Evolutionary conservation across 306 rosid species (phyloP), one percentile per base, ranked within the genome.

Genomic region (Luffa acutangula): DNA sequence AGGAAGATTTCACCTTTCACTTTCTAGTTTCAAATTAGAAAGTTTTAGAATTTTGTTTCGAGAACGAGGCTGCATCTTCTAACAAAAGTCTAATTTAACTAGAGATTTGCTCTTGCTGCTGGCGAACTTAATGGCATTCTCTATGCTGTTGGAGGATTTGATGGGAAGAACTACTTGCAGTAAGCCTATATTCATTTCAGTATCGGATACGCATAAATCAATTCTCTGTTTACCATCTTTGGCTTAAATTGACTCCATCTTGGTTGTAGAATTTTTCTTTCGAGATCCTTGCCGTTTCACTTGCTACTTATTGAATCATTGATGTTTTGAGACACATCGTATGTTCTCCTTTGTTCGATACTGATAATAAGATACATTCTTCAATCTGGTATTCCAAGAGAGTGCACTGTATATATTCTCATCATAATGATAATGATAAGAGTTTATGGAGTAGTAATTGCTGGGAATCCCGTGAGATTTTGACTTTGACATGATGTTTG

Each of bases 71-170:
- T 34, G 74, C 21, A 6, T 17, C 5, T 14, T 18, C 52, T 67
- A 69, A 69, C 75, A n/a, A 4, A 66, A 17, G 25, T 18, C 75
- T n/a, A 41, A 69, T 18, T 69, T 69, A 69, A 69, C 17, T 69
- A 87, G 90, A 84, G 90, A 62, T 82, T 73, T 75, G 78, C 83
- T 58, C 62, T 82, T 59, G 86, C 85, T 51, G 88, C 86, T 36
- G 85, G 75, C 53, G 36, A 69, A 69, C 75, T 69, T 11, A 81
- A 80, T 72, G 87, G 87, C 12, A 54, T 36, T 41, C 56, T 87
- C 75, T 87, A 87, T 77, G 85, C 80, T 73, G 85, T 77, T 21
- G 90, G 90, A 71, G 90, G 88, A 71, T 85, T 52, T 76, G 83
- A 87, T 81, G 88, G 86, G 76, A 74, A 75, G 57, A 51, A 69